Evolutionary conservation across 257 asterid genomes (phyloP).

Genomic region (Solanum megistacrolobum): DNA sequence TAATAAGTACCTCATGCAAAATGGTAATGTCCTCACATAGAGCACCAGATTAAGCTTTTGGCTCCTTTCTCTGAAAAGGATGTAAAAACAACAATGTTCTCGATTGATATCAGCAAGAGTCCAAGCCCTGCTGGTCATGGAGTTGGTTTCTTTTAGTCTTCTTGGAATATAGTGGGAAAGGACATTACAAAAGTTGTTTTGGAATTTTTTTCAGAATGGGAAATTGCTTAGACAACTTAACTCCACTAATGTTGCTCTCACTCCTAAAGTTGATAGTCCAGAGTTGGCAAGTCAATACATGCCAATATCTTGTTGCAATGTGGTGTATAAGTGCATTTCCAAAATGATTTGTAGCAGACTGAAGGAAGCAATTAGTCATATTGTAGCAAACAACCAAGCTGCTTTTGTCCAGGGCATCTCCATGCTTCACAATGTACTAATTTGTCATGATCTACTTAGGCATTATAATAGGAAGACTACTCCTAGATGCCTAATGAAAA

Average conservation of each 20-base stretch:
- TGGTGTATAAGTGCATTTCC: background rate
- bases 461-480: background rate
- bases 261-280: background rate
- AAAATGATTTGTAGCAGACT: background rate
- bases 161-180: background rate
- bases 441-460: background rate
- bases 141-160: background rate
- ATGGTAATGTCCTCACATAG: background rate
- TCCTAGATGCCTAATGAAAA: background rate
- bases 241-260: background rate
- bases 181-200: no score
- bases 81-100: background rate
- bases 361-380: background rate
- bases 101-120: background rate
- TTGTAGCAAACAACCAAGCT: background rate
- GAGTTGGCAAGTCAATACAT: background rate
- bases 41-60: background rate
- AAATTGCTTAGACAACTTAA: background rate
- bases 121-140: background rate
- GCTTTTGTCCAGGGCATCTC: background rate
- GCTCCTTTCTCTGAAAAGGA: background rate
- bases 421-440: background rate
- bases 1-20: background rate
- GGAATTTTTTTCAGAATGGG: background rate
- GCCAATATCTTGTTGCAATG: background rate